Base-by-base conservation (phyloP, 2,329 filamentous ascomycete species). In the Juglanconis oblonga region DNA sequence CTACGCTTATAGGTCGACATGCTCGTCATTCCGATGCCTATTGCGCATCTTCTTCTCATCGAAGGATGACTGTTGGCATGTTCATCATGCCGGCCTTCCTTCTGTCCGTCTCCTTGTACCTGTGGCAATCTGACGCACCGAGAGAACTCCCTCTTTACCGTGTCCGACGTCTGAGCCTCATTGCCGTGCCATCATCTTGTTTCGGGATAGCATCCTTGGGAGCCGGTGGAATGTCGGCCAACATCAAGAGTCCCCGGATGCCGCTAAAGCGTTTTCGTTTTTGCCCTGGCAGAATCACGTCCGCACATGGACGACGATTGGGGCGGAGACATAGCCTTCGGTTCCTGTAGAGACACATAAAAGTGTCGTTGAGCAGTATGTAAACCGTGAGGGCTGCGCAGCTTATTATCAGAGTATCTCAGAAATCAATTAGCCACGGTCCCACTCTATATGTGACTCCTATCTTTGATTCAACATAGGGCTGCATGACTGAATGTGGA, bases 401-500 rank as follows among this genome's bases (percentile, higher is more conserved):
- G 24, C 45, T 47, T 14, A 31, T 58, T 47, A 40, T 40, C 17
- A 53, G 32, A 31, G 24, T 38, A 32, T 17, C 4, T 24, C 9
- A 29, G 9, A 17, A 14, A 13, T 54, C 4, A 49, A 29, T 35
- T 24, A 47, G n/a, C 36, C 44, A 48, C 33, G 52, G 35, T 58
- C 35, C 50, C 51, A 58, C 49, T 49, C n/a, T 40, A 36, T 45
- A 54, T 45, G 57, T 54, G 33, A 49, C 38, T 13, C 31, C 6
- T 32, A 54, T 54, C 40, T 52, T 7, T 24, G 51, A n/a, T 33
- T 17, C 36, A 29, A 53, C 51, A 38, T 58, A 53, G 44, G 51
- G 51, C 57, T 58, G 57, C 57, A 58, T 54, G 44, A 11, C 57
- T 58, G 50, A 24, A 58, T 54, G 50, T 40, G 57, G 57, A 58